Evolutionary conservation across 345 rosid genomes (phyloP).

Genomic region (Bretschneidera sinensis): DNA sequence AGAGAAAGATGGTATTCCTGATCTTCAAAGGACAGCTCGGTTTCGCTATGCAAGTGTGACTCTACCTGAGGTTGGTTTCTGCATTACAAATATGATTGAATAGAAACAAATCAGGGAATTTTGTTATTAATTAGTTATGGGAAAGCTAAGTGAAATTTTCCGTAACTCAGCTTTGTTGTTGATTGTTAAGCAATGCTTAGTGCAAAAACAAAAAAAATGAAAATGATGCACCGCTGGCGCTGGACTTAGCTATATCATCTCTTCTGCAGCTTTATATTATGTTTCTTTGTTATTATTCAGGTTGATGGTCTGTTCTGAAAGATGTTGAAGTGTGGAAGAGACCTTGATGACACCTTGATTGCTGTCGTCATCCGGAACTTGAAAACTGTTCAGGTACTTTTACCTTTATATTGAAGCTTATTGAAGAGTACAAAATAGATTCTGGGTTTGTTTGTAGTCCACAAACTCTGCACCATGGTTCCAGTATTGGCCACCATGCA

Average conservation of each 20-base stretch:
- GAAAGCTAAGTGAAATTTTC: background rate
- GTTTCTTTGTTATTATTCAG: constrained; percentile 37
- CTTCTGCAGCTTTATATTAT: constrained; percentile 16
- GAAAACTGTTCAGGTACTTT: constrained; percentile 66
- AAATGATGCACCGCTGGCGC: background rate
- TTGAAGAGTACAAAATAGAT: constrained; percentile 6
- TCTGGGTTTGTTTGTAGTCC: constrained; percentile 6
- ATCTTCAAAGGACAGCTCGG: constrained; percentile 86
- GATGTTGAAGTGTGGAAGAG: constrained; percentile 63
- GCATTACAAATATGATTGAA: constrained; percentile 3
- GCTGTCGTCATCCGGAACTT: constrained; percentile 80
- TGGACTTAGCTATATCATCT: background rate
- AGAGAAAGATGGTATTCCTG: constrained; percentile 89
- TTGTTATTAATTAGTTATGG: background rate
- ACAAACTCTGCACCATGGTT: background rate
- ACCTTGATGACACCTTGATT: constrained; percentile 59
- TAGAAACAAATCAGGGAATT: background rate
- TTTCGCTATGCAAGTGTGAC: constrained; percentile 74
- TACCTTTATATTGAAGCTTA: constrained; percentile 8
- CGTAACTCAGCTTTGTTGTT: background rate
- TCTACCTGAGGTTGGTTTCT: constrained; percentile 68
- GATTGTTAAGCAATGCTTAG: background rate
- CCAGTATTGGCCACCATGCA: background rate
- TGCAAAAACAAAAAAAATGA: constrained; percentile 8
- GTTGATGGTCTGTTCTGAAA: constrained; percentile 52